Evolutionary conservation across 495 filamentous ascomycete genomes (phyloP), one percentile per base, ranked within the genome.

Genomic region (Entonaema liquescens): DNA sequence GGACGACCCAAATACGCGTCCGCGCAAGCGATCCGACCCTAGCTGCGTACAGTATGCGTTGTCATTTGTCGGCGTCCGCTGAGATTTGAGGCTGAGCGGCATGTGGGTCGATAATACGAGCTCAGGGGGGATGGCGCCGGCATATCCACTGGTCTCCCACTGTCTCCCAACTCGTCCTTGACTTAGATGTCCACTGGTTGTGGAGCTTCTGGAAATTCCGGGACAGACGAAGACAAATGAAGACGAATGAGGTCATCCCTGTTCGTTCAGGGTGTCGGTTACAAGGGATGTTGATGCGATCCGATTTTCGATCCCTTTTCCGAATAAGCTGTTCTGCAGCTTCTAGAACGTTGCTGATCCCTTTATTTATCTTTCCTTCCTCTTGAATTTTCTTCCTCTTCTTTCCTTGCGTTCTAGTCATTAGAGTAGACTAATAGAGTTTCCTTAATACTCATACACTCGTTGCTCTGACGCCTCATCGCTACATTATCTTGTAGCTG

Each of bases 71-170:
- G 52, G 15, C 26, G 31, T 40, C 26, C 9, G 44, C 59, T 57
- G 59, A 67, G 53, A 71, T 53, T 71, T 72, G 70, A 72, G 70
- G 70, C 70, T 72, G 70, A 72, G 70, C 70, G 63, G 59, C 47
- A 47, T 49, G 70, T 72, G 70, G 70, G 49, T 33, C 60, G 36
- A 19, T 13, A 72, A 72, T 72, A 72, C 70, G 70, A 72, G 52
- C 17, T 72, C 54, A 67, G 59, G 64, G 69, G 70, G 19, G 59
- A 55, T 72, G 64, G 64, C 25, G 64, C 64, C 64, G 70, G 70
- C 70, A 72, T 59, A 65, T 64, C 64, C 70, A 70, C 56, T 56
- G 54, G 29, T 33, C 12, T 47, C 17, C 31, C 29, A 33, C n/a
- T 35, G 52, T 5, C n/a, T n/a, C n/a, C n/a, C n/a, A n/a, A n/a